Conservation (phyloP, 139 green algal genomes). For the Marvania coccoides region DNA sequence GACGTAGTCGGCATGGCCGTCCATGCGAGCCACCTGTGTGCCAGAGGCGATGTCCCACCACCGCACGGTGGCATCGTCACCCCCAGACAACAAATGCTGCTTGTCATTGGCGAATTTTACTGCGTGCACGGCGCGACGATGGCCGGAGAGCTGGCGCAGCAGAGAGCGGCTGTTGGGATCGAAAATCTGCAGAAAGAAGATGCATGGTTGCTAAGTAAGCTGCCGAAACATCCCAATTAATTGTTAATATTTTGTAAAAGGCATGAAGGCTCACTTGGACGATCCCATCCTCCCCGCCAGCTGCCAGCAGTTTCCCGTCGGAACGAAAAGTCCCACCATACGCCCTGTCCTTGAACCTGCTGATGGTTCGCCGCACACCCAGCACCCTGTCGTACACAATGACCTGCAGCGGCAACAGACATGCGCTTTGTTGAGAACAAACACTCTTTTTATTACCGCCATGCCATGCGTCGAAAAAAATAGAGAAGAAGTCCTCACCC, state of each 20-base stretch:
- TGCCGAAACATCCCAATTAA: not conserved
- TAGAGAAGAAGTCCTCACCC: constrained; percentile 33
- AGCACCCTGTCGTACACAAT: constrained; percentile 56
- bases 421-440: not conserved
- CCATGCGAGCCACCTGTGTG: constrained; percentile 34
- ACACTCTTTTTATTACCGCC: not conserved
- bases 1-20: constrained; percentile 86
- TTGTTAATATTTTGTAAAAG: not conserved
- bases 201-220: not conserved
- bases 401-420: constrained; percentile 53
- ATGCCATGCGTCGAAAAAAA: not conserved
- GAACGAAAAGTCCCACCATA: constrained; percentile 70
- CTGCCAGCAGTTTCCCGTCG: constrained; percentile 79
- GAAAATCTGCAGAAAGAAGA: constrained; percentile 62
- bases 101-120: constrained; percentile 54
- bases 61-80: constrained; percentile 75
- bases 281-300: constrained; percentile 73
- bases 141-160: constrained; percentile 81
- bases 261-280: constrained; percentile 59
- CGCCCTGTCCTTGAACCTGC: constrained; percentile 82
- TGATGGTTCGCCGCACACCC: constrained; percentile 47
- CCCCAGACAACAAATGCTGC: constrained; percentile 73
- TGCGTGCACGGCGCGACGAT: constrained; percentile 63
- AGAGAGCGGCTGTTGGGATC: constrained; percentile 64
- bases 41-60: constrained; percentile 71